Evolutionary conservation across 345 rosid genomes (phyloP), one percentile per base, ranked within the genome.

Genomic region (Zanthoxylum bungeanum): DNA sequence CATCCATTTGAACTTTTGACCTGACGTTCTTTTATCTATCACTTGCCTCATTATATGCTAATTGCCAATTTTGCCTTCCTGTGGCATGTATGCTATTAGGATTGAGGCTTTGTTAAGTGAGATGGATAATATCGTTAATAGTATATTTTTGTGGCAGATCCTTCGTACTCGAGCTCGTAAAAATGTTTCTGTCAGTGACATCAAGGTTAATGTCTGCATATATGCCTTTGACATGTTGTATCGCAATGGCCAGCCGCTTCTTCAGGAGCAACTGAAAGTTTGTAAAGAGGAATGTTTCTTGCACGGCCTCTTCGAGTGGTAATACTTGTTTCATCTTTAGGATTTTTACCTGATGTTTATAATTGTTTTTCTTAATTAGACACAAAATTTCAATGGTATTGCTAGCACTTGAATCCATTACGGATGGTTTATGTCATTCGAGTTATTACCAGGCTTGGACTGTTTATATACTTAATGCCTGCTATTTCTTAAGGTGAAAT

Each of bases 181-280:
- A 81, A 91, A 92, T 84, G 99, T 89, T 72, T 87, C 69, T 58
- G 76, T 83, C 62, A 82, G 80, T 78, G 98, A 95, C 72, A 92
- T 95, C 82, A 95, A 92, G 83, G 87, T 95, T 81, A 85, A 89
- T 62, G 97, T 95, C 52, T 92, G 99, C 87, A 81, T 92, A 77
- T 95, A 79, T 79, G 97, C 98, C 52, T 95, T 92, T 79, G 99
- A 95, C 78, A 76, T 95, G 63, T 80, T 95, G 72, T 91, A 88
- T 82, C 84, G 87, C 30, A 87, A 95, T 81, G 94, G 90, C 56
- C 80, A 89, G 70, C 84, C 88, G 62, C 91, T 95, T 75, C 80
- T 92, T 72, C 97, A 88, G 72, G 91, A 95, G 72, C 80, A 89
- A 68, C 86, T 95, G 42, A 78, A 78, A 58, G 83, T 85, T 73